Evolutionary conservation across 768 basidiomycete species (phyloP).

Genomic region (Collybia nuda): DNA sequence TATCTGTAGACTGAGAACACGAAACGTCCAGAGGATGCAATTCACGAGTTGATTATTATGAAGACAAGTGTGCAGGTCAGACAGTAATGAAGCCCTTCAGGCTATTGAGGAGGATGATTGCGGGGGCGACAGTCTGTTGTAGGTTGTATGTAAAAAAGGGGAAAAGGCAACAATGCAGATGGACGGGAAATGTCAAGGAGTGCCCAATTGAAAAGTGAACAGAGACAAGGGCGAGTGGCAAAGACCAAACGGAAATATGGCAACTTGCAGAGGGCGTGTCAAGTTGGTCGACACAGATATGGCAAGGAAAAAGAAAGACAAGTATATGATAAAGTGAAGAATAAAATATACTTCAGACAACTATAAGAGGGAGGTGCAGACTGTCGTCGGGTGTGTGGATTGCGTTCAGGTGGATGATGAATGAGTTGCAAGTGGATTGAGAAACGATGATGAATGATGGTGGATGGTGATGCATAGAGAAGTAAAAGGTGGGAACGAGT

Average conservation of each 20-base stretch:
- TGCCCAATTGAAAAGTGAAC: conserved; percentile 20
- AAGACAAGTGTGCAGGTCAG: conserved; percentile 11
- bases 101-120: conserved; percentile 11
- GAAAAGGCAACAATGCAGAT: conserved; percentile 38
- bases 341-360: conserved; percentile 77
- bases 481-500: conserved; percentile 42
- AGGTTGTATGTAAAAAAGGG: too few species aligned
- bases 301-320: conserved; percentile 22
- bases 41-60: conserved; percentile 19
- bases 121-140: conserved; percentile 20
- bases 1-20: too few species aligned
- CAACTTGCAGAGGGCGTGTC: conserved; percentile 25
- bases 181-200: conserved; percentile 15
- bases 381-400: conserved; percentile 52
- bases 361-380: conserved; percentile 43
- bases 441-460: conserved; percentile 42
- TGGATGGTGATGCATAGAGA: conserved; percentile 57
- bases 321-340: conserved; percentile 76
- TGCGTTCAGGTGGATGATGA: conserved; percentile 20
- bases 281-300: conserved; percentile 34
- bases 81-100: conserved; percentile 19
- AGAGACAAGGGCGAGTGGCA: conserved; percentile 11
- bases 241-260: conserved; percentile 33
- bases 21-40: conserved; percentile 6
- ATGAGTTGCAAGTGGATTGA: conserved; percentile 35